These are phyloP conservation scores for Fusarium cyanostomum DNA, from an alignment of 2,329 filamentous ascomycete species.

Conservation along the genomic window DNA sequence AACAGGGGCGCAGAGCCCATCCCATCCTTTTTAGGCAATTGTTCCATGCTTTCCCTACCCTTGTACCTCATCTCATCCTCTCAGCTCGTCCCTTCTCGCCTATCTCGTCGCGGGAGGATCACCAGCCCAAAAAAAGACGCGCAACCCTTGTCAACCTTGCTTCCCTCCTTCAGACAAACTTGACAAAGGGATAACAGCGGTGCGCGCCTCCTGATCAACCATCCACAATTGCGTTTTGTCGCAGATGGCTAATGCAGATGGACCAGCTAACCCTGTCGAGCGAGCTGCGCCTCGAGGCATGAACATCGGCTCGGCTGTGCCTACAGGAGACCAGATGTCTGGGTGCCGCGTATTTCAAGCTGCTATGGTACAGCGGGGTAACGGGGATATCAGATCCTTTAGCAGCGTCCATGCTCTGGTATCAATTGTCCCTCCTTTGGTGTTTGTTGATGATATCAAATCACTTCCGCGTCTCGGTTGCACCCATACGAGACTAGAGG, in stretches of 20 bases:
- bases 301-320: background rate
- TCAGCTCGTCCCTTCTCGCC: slow-evolving; percentile 37
- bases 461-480: slow-evolving; percentile 14
- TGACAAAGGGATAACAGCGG: slow-evolving; percentile 5
- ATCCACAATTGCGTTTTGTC: background rate
- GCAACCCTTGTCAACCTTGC: slow-evolving; percentile 29
- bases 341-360: background rate
- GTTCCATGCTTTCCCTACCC: slow-evolving; percentile 4
- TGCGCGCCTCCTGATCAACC: slow-evolving; percentile 3
- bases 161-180: slow-evolving; percentile 5
- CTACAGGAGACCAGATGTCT: background rate
- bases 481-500: slow-evolving; percentile 23
- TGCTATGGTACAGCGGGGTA: background rate
- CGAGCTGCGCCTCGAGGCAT: slow-evolving; percentile 24
- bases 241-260: slow-evolving; percentile 6
- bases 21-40: slow-evolving; percentile 3
- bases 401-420: background rate
- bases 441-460: slow-evolving; percentile 16
- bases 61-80: slow-evolving; percentile 9
- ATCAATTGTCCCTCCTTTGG: background rate
- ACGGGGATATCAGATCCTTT: slow-evolving; percentile 1
- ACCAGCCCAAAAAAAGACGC: slow-evolving; percentile 31
- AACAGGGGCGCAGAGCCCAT: too few relatives aligned
- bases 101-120: slow-evolving; percentile 44
- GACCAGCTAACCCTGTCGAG: slow-evolving; percentile 22